Evolutionary conservation across 345 rosid species (phyloP).

Genomic region (Balakata baccata): DNA sequence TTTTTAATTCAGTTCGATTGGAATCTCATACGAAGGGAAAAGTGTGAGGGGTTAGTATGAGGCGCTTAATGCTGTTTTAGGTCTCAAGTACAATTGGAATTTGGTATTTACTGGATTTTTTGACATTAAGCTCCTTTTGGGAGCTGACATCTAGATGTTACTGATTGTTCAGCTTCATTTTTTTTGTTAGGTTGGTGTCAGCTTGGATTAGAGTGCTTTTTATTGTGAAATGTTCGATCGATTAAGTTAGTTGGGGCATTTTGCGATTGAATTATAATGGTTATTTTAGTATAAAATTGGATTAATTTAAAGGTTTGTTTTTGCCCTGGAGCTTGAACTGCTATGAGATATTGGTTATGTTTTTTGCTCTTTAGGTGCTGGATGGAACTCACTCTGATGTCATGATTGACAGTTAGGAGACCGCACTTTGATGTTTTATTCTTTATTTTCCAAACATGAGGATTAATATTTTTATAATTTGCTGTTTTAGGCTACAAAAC

Average conservation of each 20-base stretch:
- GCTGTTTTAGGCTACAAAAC: slow-evolving; percentile 79
- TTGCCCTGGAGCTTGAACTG: neutral
- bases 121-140: neutral
- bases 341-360: neutral
- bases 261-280: neutral
- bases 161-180: slow-evolving; percentile 8
- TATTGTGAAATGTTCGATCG: neutral
- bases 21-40: neutral
- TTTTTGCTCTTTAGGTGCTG: neutral
- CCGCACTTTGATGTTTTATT: neutral
- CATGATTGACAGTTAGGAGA: neutral
- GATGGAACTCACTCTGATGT: neutral
- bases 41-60: neutral
- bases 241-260: neutral
- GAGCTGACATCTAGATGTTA: neutral
- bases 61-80: neutral
- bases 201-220: neutral
- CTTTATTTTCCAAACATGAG: neutral
- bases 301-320: neutral
- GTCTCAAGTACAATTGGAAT: neutral
- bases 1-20: neutral
- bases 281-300: neutral
- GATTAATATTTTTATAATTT: neutral
- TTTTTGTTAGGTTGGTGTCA: neutral
- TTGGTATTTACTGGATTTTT: too few species aligned